phyloP scores from a whole-genome alignment of 441 rosid species.

The Populus tomentosa region DNA sequence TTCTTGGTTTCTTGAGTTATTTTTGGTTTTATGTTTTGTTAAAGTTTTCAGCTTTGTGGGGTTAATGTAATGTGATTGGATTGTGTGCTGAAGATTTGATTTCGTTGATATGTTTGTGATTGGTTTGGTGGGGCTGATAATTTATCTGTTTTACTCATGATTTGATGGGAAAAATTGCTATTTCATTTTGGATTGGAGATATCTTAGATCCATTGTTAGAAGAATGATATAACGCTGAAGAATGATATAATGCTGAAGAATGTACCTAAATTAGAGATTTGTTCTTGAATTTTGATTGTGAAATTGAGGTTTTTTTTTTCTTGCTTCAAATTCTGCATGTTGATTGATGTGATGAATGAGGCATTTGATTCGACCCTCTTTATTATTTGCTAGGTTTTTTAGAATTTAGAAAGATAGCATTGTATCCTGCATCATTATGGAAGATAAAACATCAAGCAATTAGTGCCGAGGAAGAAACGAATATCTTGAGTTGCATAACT shows the following conservation, averaged over 20 bases:
- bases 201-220: slow-evolving; percentile 3
- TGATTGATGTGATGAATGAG: neutral
- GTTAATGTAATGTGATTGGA: slow-evolving; percentile 1
- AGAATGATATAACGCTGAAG: neutral
- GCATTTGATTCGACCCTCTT: neutral
- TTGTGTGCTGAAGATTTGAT: neutral
- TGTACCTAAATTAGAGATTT: neutral
- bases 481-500: neutral
- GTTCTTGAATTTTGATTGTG: neutral
- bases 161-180: neutral
- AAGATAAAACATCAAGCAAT: neutral
- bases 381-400: neutral
- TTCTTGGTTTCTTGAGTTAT: neutral
- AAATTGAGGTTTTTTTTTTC: too few relatives aligned
- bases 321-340: too few relatives aligned
- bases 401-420: neutral
- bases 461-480: neutral
- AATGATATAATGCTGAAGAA: too few relatives aligned
- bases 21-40: neutral
- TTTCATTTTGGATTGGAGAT: neutral
- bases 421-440: neutral
- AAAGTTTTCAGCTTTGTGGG: slow-evolving; percentile 7
- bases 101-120: neutral
- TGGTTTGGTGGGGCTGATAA: neutral
- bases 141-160: neutral